These are phyloP conservation scores for Cryptococcus sp. DNA, from an alignment of 1,284 basidiomycete species.

Conservation along the genomic window DNA sequence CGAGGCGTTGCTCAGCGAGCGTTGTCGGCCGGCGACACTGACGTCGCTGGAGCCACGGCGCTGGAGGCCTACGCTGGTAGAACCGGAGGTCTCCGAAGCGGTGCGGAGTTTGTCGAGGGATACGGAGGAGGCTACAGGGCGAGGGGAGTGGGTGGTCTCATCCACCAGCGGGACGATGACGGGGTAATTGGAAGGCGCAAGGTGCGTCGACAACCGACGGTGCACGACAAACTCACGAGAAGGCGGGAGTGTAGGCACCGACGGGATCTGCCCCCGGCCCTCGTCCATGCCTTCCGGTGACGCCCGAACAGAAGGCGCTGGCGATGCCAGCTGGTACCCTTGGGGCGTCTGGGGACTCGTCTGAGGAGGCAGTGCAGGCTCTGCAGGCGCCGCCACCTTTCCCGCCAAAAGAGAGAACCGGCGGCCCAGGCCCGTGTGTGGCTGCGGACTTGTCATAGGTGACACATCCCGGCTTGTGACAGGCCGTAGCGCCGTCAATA, in stretches of 20 bases:
- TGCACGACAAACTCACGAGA: conserved; percentile 17
- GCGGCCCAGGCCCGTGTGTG: conserved; percentile 14
- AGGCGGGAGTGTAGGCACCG: conserved; percentile 7
- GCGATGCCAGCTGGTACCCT: neutral
- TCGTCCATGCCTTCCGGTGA: conserved; percentile 7
- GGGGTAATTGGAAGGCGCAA: conserved; percentile 13
- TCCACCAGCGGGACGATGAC: conserved; percentile 13
- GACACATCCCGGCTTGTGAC: conserved; percentile 15
- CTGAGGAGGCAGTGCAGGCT: conserved; percentile 4
- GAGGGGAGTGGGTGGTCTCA: conserved; percentile 19
- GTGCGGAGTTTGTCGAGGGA: conserved; percentile 28
- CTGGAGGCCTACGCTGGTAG: conserved; percentile 13
- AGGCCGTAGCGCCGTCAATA: conserved; percentile 3
- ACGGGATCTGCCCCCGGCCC: neutral
- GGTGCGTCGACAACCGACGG: conserved; percentile 26
- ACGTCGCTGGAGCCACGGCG: conserved; percentile 36
- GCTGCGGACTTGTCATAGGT: conserved; percentile 21
- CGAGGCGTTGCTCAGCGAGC: conserved; percentile 37
- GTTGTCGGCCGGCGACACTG: conserved; percentile 26
- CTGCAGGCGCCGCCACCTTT: neutral
- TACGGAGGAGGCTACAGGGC: conserved; percentile 23
- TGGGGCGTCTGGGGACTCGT: too few species aligned
- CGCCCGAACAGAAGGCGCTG: conserved; percentile 5
- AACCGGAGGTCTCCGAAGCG: conserved; percentile 13
- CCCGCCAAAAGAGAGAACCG: conserved; percentile 27